Evolutionary conservation across 1,139 yeast genomes (phyloP).

Genomic region (Yarrowia galli): DNA sequence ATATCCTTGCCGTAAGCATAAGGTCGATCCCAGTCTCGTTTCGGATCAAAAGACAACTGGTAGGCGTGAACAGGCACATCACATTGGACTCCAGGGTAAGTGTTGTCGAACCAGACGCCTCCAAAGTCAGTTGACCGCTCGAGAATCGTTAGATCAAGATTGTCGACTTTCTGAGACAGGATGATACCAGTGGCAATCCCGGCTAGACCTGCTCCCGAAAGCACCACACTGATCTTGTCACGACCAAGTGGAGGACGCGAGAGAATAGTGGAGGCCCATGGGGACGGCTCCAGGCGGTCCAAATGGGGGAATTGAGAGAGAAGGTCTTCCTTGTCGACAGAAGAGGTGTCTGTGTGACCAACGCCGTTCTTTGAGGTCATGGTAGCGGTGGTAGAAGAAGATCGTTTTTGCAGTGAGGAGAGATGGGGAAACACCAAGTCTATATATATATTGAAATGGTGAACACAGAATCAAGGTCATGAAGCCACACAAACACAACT

Average conservation of each 20-base stretch:
- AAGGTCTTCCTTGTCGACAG: slow-evolving; percentile 27
- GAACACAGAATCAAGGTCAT: too few species aligned
- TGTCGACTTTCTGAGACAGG: slow-evolving; percentile 41
- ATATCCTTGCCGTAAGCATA: slow-evolving; percentile 59
- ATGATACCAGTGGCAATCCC: slow-evolving; percentile 50
- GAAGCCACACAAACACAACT: too few species aligned
- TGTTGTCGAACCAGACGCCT: slow-evolving; percentile 62
- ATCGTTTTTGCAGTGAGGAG: too few species aligned
- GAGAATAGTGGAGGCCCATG: slow-evolving; percentile 5
- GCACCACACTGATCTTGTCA: slow-evolving; percentile 46
- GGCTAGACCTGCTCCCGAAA: slow-evolving; percentile 59
- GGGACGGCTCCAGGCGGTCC: slow-evolving; percentile 17
- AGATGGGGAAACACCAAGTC: too few species aligned
- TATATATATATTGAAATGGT: too few species aligned
- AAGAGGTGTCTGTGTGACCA: slow-evolving; percentile 32
- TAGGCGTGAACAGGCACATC: slow-evolving; percentile 61
- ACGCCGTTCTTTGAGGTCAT: slow-evolving; percentile 3
- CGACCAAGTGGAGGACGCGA: slow-evolving; percentile 20
- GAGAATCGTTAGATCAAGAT: slow-evolving; percentile 51
- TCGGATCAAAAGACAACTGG: slow-evolving; percentile 53
- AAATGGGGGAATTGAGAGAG: slow-evolving; percentile 6
- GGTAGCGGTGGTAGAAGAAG: too few species aligned
- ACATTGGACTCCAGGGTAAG: slow-evolving; percentile 58
- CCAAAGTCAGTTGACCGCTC: slow-evolving; percentile 59
- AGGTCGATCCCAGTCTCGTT: slow-evolving; percentile 52